Conservation (phyloP, 2,329 filamentous ascomycete genomes). For the Aspergillus sp. region DNA sequence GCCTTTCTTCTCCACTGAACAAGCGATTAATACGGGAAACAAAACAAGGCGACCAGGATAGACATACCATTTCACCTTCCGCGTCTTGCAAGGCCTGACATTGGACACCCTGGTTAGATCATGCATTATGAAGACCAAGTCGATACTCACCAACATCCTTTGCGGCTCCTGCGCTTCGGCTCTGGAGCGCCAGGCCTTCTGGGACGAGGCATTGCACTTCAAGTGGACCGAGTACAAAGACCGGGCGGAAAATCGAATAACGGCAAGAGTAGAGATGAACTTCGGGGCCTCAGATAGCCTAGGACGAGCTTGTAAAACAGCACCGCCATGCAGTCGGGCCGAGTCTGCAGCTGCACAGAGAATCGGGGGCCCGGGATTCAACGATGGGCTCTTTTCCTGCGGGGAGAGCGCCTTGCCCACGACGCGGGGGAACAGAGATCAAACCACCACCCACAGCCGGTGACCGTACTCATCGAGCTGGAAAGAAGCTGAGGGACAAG, state of each 20-base stretch:
- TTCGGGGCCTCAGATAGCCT: conserved; percentile 13
- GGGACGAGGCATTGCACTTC: conserved; percentile 50
- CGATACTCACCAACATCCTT: conserved; percentile 54
- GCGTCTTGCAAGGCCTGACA: conserved; percentile 64
- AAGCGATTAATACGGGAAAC: conserved; percentile 7
- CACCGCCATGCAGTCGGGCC: conserved; percentile 17
- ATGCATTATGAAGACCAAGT: background rate
- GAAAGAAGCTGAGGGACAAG: conserved; percentile 15
- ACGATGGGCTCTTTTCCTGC: conserved; percentile 16
- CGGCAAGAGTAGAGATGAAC: conserved; percentile 10
- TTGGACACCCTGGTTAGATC: conserved; percentile 1
- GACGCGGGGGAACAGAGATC: conserved; percentile 29
- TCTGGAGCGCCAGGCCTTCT: conserved; percentile 55
- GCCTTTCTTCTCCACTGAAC: conserved; percentile 62
- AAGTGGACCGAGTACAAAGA: conserved; percentile 10
- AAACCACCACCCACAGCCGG: conserved; percentile 24
- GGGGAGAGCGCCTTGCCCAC: conserved; percentile 21
- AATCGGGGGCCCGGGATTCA: background rate
- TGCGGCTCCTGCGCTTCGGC: conserved; percentile 58
- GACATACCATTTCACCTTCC: conserved; percentile 64
- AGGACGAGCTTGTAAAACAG: conserved; percentile 11
- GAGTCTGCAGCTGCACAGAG: background rate
- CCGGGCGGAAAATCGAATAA: conserved; percentile 7
- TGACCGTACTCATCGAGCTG: conserved; percentile 27
- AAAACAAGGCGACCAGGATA: background rate